These are phyloP conservation scores for Asterophora parasitica DNA, from an alignment of 768 basidiomycete genomes.

Conservation along the genomic window DNA sequence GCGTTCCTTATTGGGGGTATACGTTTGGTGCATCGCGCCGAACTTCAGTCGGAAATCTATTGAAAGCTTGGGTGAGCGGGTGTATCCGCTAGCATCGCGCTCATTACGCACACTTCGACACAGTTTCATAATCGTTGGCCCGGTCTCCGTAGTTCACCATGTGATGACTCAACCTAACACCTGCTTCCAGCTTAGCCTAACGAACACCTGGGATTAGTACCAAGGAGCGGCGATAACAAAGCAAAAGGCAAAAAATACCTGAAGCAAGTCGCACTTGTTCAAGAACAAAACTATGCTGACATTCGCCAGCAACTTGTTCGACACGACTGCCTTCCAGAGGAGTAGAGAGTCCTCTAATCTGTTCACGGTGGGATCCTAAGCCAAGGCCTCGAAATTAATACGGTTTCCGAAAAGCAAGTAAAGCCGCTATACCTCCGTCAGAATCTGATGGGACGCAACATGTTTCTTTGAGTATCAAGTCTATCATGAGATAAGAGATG, in stretches of 20 bases:
- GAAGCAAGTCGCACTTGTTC: conserved; percentile 76
- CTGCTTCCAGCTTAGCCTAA: conserved; percentile 71
- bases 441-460: conserved; percentile 33
- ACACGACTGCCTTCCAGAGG: conserved; percentile 68
- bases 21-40: conserved; percentile 59
- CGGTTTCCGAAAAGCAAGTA: conserved; percentile 4
- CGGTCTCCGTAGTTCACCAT: conserved; percentile 69
- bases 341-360: conserved; percentile 75
- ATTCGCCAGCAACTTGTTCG: conserved; percentile 66
- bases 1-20: conserved; percentile 65
- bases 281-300: conserved; percentile 80
- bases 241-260: conserved; percentile 34
- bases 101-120: conserved; percentile 60
- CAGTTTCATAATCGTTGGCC: conserved; percentile 74
- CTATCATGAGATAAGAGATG: conserved; percentile 6
- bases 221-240: neutral
- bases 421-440: conserved; percentile 54
- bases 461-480: conserved; percentile 9
- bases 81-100: neutral
- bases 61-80: conserved; percentile 5
- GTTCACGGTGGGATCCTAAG: conserved; percentile 68
- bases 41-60: conserved; percentile 76
- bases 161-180: conserved; percentile 65
- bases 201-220: conserved; percentile 3
- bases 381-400: conserved; percentile 7